Base-by-base conservation (phyloP, 129 eudicot genomes). In the Helichrysum umbraculigerum region DNA sequence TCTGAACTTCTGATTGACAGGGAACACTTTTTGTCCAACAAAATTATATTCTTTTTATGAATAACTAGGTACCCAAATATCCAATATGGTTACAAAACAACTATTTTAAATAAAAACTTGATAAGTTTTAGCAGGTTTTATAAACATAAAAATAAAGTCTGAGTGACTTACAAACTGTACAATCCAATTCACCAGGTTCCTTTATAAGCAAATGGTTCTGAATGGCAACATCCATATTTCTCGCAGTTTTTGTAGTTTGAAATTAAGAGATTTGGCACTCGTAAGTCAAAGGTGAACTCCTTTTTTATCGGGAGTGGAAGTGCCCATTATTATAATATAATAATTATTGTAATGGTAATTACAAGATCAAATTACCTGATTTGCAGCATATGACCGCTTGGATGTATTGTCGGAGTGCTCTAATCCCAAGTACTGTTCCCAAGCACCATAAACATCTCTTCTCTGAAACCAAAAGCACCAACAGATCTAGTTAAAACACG, bases 371-470 rank as follows among this genome's bases (percentile, higher is more conserved):
- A n/a, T 44, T 79, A 87, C 98, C 96, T 92, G 98, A 86, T 86
- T 86, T 71, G 96, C 87, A 74, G 91, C 83, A 76, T 84, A 81
- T 56, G 93, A 85, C 79, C 90, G 78, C 80, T 80, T 90, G 68
- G 92, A 85, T 59, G 89, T 81, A 78, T 65, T 87, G 76, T 92
- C 95, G 33, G 90, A 58, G 72, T 93, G 98, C 84, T 93, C 98
- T 79, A 93, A 68, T 52, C 98, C 98, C 74, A 93, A 90, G 78
- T 93, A 90, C 72, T 86, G 96, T 83, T 88, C 95, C 96, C 98
- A 93, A 70, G 96, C 92, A 80, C 90, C 91, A 83, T 87, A 85
- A 20, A 83, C 91, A 81, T 91, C 92, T 79, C 90, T 86, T 74
- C 83, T 88, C 98, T 93, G 82, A 44, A 56, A 78, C 69, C 71